Base-by-base conservation (phyloP, 306 rosid species). In the Medicago arabica region DNA sequence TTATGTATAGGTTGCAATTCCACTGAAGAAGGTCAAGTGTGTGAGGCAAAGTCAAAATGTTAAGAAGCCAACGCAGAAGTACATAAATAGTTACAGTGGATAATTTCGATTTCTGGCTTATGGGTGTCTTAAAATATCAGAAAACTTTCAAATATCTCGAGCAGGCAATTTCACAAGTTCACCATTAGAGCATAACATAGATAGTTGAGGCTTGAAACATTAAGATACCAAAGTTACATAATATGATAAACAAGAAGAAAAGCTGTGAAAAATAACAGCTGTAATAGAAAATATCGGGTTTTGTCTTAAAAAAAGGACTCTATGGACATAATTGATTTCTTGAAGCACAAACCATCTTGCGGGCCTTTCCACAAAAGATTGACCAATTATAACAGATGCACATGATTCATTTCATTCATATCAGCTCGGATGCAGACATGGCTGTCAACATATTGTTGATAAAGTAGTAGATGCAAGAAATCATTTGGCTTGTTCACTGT, bases 51-150 rank as follows among this genome's bases (percentile, higher is more conserved):
- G 81, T 63, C 49, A 70, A 62, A 70, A 49, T 63, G 51, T 75
- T 69, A 39, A 51, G 69, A 75, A 81, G 54, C 69, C 84, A 70
- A 62, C 5, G 43, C 77, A 75, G n/a, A 81, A 81, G 78, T 81
- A 62, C 51, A 75, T 75, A 61, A 65, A 70, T 81, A 62, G 74
- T 41, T 8, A 75, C 74, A 10, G 74, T 16, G 15, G 81, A 76
- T 64, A 76, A 76, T n/a, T 81, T 75, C 43, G 84, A 81, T 69
- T 81, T 81, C 63, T 81, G 81, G 78, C 71, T 81, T 7, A 75
- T 75, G 84, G 81, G 84, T 6, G 81, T 75, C 62, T 28, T 19
- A 0, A 53, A 81, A 10, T 81, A 81, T 41, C 78, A 63, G 3
- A 75, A 75, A 54, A 75, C 74, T 10, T 62, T 75, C 14, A 75